phyloP scores from a whole-genome alignment of 2,329 filamentous ascomycete species.

The Helotiales sp. region DNA sequence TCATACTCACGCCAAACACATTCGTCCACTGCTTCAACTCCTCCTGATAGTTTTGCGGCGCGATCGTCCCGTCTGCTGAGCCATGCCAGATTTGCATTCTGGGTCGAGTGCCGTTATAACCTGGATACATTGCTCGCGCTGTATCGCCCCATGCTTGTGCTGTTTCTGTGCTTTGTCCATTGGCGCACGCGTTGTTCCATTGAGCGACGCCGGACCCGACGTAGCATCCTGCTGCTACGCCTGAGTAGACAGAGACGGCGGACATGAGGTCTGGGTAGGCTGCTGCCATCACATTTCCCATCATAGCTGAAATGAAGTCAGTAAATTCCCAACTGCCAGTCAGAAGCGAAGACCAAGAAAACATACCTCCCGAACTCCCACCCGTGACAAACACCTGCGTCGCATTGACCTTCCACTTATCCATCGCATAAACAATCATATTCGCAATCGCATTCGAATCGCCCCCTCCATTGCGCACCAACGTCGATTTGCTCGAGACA shows the following conservation, averaged over 20 bases:
- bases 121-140: conserved; percentile 48
- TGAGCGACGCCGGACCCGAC: conserved; percentile 48
- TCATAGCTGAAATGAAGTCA: conserved; percentile 46
- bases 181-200: conserved; percentile 60
- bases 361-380: conserved; percentile 50
- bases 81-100: conserved; percentile 43
- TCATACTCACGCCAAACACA: conserved; percentile 45
- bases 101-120: conserved; percentile 42
- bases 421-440: conserved; percentile 60
- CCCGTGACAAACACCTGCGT: conserved; percentile 60
- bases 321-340: neutral
- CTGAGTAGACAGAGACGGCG: conserved; percentile 51
- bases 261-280: conserved; percentile 51
- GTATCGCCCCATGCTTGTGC: conserved; percentile 55
- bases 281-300: conserved; percentile 54
- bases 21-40: conserved; percentile 54
- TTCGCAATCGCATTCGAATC: conserved; percentile 61
- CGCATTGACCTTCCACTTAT: conserved; percentile 55
- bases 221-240: conserved; percentile 52
- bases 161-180: conserved; percentile 33
- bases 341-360: neutral
- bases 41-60: conserved; percentile 49
- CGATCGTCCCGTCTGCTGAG: conserved; percentile 46
- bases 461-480: conserved; percentile 61
- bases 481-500: conserved; percentile 52